These are phyloP conservation scores for Fusarium tricinctum DNA, from an alignment of 2,329 filamentous ascomycete genomes.

Conservation along the genomic window DNA sequence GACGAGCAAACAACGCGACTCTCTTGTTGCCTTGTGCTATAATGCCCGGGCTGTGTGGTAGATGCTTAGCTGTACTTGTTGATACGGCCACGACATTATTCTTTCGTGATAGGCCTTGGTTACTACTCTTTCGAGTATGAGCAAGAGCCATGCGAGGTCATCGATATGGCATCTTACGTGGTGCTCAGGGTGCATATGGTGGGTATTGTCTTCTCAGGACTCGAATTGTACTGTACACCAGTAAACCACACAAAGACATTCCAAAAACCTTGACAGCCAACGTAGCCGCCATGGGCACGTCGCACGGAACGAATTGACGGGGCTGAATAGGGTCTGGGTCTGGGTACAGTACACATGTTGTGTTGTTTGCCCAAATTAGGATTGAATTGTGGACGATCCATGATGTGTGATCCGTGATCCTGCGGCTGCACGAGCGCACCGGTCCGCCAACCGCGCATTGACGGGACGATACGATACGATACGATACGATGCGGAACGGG, in stretches of 20 bases:
- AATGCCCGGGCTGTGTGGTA: neutral
- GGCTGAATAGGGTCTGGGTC: neutral
- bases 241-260: constrained; percentile 21
- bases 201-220: neutral
- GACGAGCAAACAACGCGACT: constrained; percentile 1
- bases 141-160: neutral
- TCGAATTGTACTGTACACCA: constrained; percentile 15
- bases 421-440: constrained; percentile 56
- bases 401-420: constrained; percentile 50
- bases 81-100: neutral
- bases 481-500: neutral
- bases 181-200: neutral
- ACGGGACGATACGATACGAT: neutral
- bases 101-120: neutral
- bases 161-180: neutral
- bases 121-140: neutral
- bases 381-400: constrained; percentile 50
- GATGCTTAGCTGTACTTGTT: neutral
- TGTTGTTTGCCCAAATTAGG: constrained; percentile 38
- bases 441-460: constrained; percentile 49
- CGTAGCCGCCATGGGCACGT: constrained; percentile 50
- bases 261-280: constrained; percentile 41
- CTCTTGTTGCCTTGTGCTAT: neutral
- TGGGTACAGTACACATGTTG: constrained; percentile 5
- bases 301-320: constrained; percentile 36